Evolutionary conservation across 352 stramenopile species (phyloP).

Genomic region (Pythium sukuiense): DNA sequence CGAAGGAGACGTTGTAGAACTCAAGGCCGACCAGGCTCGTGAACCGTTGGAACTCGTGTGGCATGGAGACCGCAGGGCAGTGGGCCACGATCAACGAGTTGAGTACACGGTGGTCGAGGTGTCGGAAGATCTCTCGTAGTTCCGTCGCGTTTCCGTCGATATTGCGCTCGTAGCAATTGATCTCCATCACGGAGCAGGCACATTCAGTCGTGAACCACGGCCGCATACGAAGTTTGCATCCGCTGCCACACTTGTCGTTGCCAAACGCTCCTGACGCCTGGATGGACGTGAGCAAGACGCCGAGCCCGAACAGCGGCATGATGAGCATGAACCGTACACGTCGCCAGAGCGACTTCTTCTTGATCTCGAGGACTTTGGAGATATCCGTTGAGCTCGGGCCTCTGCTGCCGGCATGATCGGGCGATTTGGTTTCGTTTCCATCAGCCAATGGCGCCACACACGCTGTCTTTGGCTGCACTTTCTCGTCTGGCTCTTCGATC

Average conservation of each 20-base stretch:
- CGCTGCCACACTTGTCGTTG: slow-evolving; percentile 23
- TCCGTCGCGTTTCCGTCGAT: slow-evolving; percentile 29
- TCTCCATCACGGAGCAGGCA: slow-evolving; percentile 47
- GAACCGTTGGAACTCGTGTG: slow-evolving; percentile 32
- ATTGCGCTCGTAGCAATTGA: slow-evolving; percentile 38
- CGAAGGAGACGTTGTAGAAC: slow-evolving; percentile 46
- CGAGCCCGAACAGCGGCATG: slow-evolving; percentile 31
- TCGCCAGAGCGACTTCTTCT: background rate
- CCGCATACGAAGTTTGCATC: slow-evolving; percentile 43
- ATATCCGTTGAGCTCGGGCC: background rate
- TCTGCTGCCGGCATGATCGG: background rate
- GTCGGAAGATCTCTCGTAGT: slow-evolving; percentile 25
- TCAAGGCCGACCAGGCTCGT: slow-evolving; percentile 37
- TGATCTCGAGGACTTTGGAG: background rate
- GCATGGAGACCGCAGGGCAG: slow-evolving; percentile 33
- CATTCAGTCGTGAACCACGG: slow-evolving; percentile 44
- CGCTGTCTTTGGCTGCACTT: background rate
- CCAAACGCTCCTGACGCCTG: slow-evolving; percentile 34
- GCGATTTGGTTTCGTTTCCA: background rate
- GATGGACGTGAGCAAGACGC: slow-evolving; percentile 38
- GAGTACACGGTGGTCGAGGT: slow-evolving; percentile 34
- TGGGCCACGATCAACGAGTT: slow-evolving; percentile 51
- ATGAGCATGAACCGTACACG: slow-evolving; percentile 6
- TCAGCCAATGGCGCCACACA: background rate
- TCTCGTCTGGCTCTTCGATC: background rate